Evolutionary conservation across 2,329 filamentous ascomycete species (phyloP).

Genomic region (Harringtonia aguacate): DNA sequence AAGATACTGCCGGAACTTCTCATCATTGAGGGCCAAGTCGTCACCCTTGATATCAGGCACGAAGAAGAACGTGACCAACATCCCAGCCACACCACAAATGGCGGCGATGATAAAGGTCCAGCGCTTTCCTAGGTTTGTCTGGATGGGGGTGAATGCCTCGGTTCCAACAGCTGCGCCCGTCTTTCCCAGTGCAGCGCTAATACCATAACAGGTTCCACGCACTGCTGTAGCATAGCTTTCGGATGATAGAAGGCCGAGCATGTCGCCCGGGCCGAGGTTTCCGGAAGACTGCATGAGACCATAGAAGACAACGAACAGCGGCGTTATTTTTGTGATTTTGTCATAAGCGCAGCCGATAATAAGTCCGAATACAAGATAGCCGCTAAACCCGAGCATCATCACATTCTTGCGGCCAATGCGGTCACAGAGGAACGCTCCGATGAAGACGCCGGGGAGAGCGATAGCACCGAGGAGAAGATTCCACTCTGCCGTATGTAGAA

Average conservation of each 20-base stretch:
- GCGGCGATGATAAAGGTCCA: conserved; percentile 12
- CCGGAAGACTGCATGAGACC: conserved; percentile 37
- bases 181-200: conserved; percentile 39
- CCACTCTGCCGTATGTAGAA: conserved; percentile 16
- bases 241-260: conserved; percentile 35
- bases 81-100: conserved; percentile 10
- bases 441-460: conserved; percentile 12
- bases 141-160: conserved; percentile 11
- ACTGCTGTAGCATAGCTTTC: conserved; percentile 40
- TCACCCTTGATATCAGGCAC: conserved; percentile 7
- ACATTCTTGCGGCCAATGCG: conserved; percentile 15
- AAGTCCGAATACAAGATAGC: conserved; percentile 15
- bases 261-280: conserved; percentile 36
- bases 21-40: conserved; percentile 7
- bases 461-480: conserved; percentile 16
- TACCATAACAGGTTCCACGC: conserved; percentile 36
- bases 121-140: conserved; percentile 9
- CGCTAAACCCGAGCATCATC: conserved; percentile 13
- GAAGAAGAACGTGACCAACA: conserved; percentile 10
- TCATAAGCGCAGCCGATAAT: conserved; percentile 22
- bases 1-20: conserved; percentile 9
- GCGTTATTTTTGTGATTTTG: conserved; percentile 31
- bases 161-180: conserved; percentile 40
- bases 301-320: conserved; percentile 40
- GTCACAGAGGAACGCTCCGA: conserved; percentile 10